These are phyloP conservation scores for Colletotrichum camelliae DNA, from an alignment of 2,329 filamentous ascomycete species.

Conservation along the genomic window DNA sequence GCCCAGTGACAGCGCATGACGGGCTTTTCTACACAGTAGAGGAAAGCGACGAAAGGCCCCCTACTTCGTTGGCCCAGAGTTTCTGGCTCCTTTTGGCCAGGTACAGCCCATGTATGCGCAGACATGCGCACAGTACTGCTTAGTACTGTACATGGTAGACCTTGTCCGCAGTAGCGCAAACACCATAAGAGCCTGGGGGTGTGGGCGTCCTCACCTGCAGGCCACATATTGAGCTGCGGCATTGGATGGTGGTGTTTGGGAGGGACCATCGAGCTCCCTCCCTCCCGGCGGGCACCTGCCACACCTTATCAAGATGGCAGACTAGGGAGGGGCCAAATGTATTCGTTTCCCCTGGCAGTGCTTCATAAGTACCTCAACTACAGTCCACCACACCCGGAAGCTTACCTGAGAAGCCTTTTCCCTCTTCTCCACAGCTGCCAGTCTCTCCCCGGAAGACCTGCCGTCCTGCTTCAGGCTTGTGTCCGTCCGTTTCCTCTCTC, in stretches of 20 bases:
- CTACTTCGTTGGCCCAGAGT: neutral
- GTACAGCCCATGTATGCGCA: constrained; percentile 8
- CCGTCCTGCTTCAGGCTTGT: constrained; percentile 10
- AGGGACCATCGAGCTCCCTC: constrained; percentile 2
- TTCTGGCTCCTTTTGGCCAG: constrained; percentile 1
- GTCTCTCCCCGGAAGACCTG: constrained; percentile 11
- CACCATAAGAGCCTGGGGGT: constrained; percentile 1
- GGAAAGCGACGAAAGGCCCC: neutral
- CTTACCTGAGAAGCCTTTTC: constrained; percentile 10
- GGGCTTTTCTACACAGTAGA: neutral
- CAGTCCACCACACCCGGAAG: constrained; percentile 5
- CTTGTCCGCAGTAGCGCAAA: constrained; percentile 19
- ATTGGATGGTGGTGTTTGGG: constrained; percentile 12
- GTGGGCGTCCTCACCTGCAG: constrained; percentile 15
- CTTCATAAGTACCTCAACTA: constrained; percentile 19
- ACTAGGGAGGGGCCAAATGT: constrained; percentile 9
- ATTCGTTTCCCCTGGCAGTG: constrained; percentile 6
- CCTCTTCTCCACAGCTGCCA: constrained; percentile 20
- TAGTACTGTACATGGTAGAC: constrained; percentile 6
- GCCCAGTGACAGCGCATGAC: constrained; percentile 10
- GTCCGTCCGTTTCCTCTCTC: neutral
- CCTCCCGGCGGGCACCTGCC: constrained; percentile 18
- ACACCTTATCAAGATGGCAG: constrained; percentile 20
- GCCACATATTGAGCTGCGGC: constrained; percentile 17
- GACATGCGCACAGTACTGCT: neutral